Evolutionary conservation across 805 yeast species (phyloP).

Genomic region (Cyberlindnera galapagoensis): DNA sequence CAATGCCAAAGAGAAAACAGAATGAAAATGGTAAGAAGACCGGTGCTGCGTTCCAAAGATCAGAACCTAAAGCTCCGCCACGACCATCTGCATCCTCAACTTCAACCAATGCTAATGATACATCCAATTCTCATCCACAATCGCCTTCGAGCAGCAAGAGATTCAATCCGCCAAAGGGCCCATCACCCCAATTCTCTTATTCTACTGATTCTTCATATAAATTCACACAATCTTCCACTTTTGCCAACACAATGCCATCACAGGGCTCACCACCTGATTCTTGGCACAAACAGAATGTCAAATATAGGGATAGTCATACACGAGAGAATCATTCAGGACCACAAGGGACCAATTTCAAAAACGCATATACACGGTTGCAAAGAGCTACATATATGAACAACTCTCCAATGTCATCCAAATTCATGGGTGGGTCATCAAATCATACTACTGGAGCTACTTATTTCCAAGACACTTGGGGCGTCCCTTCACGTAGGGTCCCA

Average conservation of each 20-base stretch:
- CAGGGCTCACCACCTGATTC: slow-evolving; percentile 4
- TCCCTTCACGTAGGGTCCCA: too few species aligned
- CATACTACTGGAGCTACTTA: too few species aligned
- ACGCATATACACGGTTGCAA: not conserved
- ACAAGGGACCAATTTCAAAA: not conserved
- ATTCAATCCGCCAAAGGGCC: not conserved
- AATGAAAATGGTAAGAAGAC: slow-evolving; percentile 1
- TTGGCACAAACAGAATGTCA: slow-evolving; percentile 8
- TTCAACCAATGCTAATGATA: not conserved
- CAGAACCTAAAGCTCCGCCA: not conserved
- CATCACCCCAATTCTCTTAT: too few species aligned
- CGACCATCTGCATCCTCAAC: not conserved
- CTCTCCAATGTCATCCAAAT: too few species aligned
- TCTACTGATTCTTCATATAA: too few species aligned
- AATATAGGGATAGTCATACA: slow-evolving; percentile 1
- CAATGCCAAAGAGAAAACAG: slow-evolving; percentile 2
- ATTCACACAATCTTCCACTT: not conserved
- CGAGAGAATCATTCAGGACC: not conserved
- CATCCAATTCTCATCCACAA: too few species aligned
- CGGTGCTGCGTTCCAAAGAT: slow-evolving; percentile 2
- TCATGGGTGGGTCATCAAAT: too few species aligned
- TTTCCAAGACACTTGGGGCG: too few species aligned
- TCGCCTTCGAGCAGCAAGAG: not conserved
- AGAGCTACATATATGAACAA: too few species aligned
- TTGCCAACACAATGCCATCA: not conserved